Percentiles rank a stretch among this genome's conserved stretches.
These are phyloP conservation scores for Neckera pumila DNA, from an alignment of 225 moss, liverwort and hornwort species.

Conservation along the genomic window DNA sequence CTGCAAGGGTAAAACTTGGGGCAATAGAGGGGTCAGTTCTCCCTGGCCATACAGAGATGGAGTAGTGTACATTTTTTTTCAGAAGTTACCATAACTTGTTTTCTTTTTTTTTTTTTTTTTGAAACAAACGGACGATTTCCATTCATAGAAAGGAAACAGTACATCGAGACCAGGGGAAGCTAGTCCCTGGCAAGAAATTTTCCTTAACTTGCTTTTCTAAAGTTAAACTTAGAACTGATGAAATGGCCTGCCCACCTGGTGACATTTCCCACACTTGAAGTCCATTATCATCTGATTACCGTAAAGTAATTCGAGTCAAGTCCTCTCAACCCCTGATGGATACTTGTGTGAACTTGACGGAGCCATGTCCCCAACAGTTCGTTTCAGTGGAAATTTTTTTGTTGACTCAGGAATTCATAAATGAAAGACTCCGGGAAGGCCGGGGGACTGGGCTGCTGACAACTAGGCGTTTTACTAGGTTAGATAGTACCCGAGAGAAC, in stretches of 20 bases:
- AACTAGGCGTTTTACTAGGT: neutral
- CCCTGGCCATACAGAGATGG: no score
- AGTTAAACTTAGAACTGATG: neutral
- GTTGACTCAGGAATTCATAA: neutral
- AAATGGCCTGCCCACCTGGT: neutral
- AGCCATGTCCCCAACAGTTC: neutral
- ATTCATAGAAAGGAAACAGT: no score
- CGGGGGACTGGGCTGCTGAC: neutral
- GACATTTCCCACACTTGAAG: conserved; percentile 10
- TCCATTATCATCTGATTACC: neutral
- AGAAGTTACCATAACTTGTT: neutral
- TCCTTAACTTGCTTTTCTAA: neutral
- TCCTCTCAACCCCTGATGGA: neutral
- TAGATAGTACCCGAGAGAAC: no score
- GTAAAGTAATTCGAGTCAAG: neutral
- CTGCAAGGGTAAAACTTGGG: no score
- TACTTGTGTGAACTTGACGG: neutral
- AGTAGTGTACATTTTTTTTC: neutral
- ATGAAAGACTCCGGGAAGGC: fast-evolving
- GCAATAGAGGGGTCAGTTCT: no score
- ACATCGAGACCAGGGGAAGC: no score
- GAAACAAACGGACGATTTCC: no score
- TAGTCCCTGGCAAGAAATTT: no score
- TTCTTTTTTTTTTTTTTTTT: no score
- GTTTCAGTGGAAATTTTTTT: neutral